These are phyloP conservation scores for Huntiella bhutanensis DNA, from an alignment of 2,329 filamentous ascomycete species.

Conservation along the genomic window DNA sequence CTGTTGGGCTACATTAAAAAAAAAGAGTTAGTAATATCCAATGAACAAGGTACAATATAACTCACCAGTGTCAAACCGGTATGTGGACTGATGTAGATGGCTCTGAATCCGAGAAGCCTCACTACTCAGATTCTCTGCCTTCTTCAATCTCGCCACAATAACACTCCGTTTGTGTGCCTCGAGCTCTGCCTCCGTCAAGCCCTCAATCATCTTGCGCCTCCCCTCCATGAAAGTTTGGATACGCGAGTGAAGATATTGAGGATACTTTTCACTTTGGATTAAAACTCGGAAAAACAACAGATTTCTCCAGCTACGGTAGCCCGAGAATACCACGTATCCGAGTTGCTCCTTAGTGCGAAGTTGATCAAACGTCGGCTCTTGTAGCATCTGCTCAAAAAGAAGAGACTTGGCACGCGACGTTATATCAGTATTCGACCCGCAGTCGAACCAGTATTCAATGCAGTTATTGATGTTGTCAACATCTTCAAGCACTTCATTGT, in stretches of 20 bases:
- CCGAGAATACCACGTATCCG: conserved; percentile 87
- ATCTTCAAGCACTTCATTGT: conserved; percentile 62
- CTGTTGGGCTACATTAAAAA: conserved; percentile 35
- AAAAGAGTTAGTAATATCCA: neutral
- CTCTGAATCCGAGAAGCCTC: conserved; percentile 61
- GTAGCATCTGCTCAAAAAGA: conserved; percentile 72
- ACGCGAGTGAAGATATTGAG: conserved; percentile 65
- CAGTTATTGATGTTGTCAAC: conserved; percentile 79
- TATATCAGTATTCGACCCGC: conserved; percentile 52
- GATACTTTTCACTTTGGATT: conserved; percentile 79
- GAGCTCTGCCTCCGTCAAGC: conserved; percentile 71
- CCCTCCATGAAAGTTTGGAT: conserved; percentile 67
- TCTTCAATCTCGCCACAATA: conserved; percentile 72
- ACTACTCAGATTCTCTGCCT: conserved; percentile 75
- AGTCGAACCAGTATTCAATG: conserved; percentile 57
- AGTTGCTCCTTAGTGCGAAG: conserved; percentile 93
- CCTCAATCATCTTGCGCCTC: conserved; percentile 45
- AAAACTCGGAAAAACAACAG: conserved; percentile 75
- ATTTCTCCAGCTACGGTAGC: conserved; percentile 49
- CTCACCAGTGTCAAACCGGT: conserved; percentile 74
- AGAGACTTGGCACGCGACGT: conserved; percentile 54
- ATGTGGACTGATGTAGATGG: conserved; percentile 48
- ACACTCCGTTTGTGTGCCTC: conserved; percentile 81
- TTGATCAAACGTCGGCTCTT: conserved; percentile 88
- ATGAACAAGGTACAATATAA: conserved; percentile 11